Base-by-base conservation (phyloP, 192 early-diverging fungal species). In the Entomortierella parvispora region DNA sequence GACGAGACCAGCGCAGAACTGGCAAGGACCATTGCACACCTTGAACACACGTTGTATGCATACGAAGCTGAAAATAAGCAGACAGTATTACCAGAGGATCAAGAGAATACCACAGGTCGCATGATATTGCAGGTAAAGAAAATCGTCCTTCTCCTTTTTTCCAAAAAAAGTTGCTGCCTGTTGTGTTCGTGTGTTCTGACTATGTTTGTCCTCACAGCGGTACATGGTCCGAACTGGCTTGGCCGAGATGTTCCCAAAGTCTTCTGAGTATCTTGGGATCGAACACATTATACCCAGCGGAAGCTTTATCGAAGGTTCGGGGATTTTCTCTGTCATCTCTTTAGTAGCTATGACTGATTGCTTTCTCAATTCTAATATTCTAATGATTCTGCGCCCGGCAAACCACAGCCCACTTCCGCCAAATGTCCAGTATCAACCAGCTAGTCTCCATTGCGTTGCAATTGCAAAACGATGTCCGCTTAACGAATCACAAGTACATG, bases 401-500 rank as follows among this genome's bases (percentile, higher is more conserved):
- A 47, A 62, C 28, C 23, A 23, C 43, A 83, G 81, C 81, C 12
- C 81, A 83, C 61, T 80, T 83, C 20, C 67, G 64, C 25, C 77
- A 80, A 55, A 83, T 83, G 81, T 70, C 68, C 3, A 29, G 42
- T 18, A 72, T 61, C n/a, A 83, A 87, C 58, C 85, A 87, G 48
- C 57, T 85, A 2, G 84, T 80, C 12, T 80, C 85, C 5, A 83
- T 83, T 23, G 75, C 86, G 15, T 50, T 85, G 15, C 85, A 84
- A 51, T 68, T 87, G 14, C 82, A 85, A 44, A 74, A 82, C 37
- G 86, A 87, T 26, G 33, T 86, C 22, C 43, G 69, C 28, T 58
- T 86, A 23, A 59, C 67, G 11, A 86, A 87, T 34, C 86, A 87
- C 57, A 84, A 84, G 42, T 87, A 84, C 46, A 77, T 87, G 32